Evolutionary conservation across 1,284 basidiomycete genomes (phyloP).

Genomic region (Macrocystidia cucumis): DNA sequence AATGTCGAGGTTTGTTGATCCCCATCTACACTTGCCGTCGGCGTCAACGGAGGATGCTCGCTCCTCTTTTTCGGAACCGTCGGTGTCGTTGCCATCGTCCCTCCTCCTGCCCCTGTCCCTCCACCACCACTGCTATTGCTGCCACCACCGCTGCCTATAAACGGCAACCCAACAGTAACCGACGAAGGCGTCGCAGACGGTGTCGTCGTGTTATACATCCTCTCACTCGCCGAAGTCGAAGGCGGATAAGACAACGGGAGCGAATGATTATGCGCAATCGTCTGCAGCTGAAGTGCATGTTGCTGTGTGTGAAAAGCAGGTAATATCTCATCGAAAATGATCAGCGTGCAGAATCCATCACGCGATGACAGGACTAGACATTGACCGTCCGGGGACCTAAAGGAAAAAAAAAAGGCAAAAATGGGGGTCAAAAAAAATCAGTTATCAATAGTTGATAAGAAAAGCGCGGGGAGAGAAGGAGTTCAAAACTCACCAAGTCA

Average conservation of each 20-base stretch:
- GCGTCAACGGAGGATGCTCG: conserved; percentile 45
- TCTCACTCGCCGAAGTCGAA: conserved; percentile 14
- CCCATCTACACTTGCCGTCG: conserved; percentile 41
- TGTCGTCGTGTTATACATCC: conserved; percentile 25
- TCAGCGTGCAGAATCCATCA: conserved; percentile 95
- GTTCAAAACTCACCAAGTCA: conserved; percentile 74
- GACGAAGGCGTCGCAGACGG: conserved; percentile 28
- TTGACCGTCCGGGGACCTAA: conserved; percentile 94
- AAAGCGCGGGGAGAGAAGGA: conserved; percentile 1
- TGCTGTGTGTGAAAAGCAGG: conserved; percentile 83
- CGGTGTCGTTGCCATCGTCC: conserved; percentile 31
- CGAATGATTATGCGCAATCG: conserved; percentile 78
- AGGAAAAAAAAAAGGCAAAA: no score
- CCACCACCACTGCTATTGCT: no score
- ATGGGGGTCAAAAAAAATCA: conserved; percentile 3
- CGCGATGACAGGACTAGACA: conserved; percentile 87
- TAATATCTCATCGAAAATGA: conserved; percentile 88
- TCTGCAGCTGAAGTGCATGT: conserved; percentile 78
- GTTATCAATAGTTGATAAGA: conserved; percentile 6
- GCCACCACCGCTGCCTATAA: no score
- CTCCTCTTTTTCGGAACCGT: conserved; percentile 44
- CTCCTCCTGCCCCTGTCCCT: no score
- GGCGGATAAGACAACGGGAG: conserved; percentile 46
- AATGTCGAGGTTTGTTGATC: conserved; percentile 12
- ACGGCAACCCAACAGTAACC: conserved; percentile 14